Evolutionary conservation across 148 eudicot genomes (phyloP).

Genomic region (Euryodendron excelsum): DNA sequence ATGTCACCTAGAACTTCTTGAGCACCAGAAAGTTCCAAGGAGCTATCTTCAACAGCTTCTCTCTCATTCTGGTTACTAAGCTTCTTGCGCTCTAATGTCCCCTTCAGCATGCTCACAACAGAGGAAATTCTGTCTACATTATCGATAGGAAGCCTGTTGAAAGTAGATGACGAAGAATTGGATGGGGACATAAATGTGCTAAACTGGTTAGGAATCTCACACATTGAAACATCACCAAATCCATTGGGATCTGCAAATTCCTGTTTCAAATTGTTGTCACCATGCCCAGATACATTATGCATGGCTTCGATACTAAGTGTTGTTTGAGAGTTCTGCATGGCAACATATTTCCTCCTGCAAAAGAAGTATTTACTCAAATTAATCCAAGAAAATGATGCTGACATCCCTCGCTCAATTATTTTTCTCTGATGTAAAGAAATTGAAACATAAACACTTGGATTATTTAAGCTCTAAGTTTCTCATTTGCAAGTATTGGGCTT

Average conservation of each 20-base stretch:
- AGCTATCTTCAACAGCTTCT: slow-evolving; percentile 27
- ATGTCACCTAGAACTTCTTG: slow-evolving; percentile 25
- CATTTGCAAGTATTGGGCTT: neutral
- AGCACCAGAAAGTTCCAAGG: slow-evolving; percentile 28
- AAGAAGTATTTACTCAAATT: neutral
- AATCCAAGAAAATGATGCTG: neutral
- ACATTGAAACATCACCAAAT: slow-evolving; percentile 21
- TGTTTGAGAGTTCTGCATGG: slow-evolving; percentile 43
- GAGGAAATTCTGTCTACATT: slow-evolving; percentile 44
- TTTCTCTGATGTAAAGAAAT: neutral
- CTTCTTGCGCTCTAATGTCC: slow-evolving; percentile 48
- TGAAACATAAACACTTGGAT: neutral
- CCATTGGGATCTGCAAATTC: slow-evolving; percentile 27
- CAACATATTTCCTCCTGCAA: slow-evolving; percentile 50
- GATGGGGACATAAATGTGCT: slow-evolving; percentile 37
- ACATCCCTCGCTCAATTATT: neutral
- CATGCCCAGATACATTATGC: slow-evolving; percentile 22
- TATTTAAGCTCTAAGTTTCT: neutral
- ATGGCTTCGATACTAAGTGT: slow-evolving; percentile 29
- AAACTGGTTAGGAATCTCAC: slow-evolving; percentile 21
- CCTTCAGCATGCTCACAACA: slow-evolving; percentile 53
- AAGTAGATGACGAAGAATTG: slow-evolving; percentile 40
- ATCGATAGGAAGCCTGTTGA: slow-evolving; percentile 26
- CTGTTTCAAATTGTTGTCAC: slow-evolving; percentile 28
- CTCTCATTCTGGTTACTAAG: slow-evolving; percentile 23